These are phyloP conservation scores for Discostella pseudostelligera DNA, from an alignment of 108 stramenopile genomes.

Conservation along the genomic window DNA sequence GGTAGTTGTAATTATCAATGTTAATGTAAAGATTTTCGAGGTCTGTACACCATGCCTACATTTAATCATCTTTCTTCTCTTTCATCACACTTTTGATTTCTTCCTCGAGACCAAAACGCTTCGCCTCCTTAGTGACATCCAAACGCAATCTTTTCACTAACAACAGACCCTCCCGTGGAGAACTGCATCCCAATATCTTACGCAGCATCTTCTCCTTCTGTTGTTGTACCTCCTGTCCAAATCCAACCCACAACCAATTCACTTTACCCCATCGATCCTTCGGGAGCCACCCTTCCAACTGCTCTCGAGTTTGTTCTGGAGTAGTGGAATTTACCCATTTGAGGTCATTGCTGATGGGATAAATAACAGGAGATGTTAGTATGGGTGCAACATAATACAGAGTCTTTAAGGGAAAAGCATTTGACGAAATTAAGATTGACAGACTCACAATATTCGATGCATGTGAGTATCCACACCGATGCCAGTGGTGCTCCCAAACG, in stretches of 20 bases:
- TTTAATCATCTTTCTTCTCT: neutral
- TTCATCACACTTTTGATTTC: conserved; percentile 38
- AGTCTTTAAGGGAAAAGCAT: neutral
- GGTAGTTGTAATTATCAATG: neutral
- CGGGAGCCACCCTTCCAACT: conserved; percentile 87
- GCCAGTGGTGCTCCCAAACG: conserved; percentile 63
- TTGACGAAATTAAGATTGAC: neutral
- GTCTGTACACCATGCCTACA: too few species aligned
- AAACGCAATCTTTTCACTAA: conserved; percentile 65
- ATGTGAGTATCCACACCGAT: conserved; percentile 95
- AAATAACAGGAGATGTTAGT: neutral
- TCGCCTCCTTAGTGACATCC: conserved; percentile 69
- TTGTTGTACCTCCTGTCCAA: conserved; percentile 92
- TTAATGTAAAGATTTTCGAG: neutral
- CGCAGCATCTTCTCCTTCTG: conserved; percentile 71
- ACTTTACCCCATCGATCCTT: conserved; percentile 70
- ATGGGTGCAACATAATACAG: neutral
- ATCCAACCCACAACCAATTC: conserved; percentile 89
- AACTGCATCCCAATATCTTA: conserved; percentile 70
- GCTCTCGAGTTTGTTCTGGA: conserved; percentile 84
- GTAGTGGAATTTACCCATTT: conserved; percentile 74
- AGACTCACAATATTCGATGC: conserved; percentile 78
- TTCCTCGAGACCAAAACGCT: conserved; percentile 51
- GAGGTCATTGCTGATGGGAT: conserved; percentile 49
- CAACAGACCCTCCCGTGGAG: conserved; percentile 60